These are phyloP conservation scores for Xylariaceae sp. DNA, from an alignment of 2,329 filamentous ascomycete genomes.

Conservation along the genomic window DNA sequence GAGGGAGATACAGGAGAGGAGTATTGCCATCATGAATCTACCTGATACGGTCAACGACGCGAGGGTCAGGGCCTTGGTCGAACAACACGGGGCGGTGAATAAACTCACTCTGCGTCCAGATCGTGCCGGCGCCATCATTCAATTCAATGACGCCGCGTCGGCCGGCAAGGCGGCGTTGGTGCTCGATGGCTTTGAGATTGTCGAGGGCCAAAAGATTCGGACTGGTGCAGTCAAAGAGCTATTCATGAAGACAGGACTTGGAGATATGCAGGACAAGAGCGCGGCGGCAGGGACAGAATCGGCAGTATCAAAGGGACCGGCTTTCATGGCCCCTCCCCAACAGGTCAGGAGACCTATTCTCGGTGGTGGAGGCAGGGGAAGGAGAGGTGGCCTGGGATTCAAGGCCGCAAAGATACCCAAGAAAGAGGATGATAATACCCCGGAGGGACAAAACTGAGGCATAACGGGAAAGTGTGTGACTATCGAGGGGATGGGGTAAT, in stretches of 20 bases:
- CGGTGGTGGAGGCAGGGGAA: constrained; percentile 27
- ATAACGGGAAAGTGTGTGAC: too few species aligned
- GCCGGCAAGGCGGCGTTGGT: constrained; percentile 68
- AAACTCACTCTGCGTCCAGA: constrained; percentile 78
- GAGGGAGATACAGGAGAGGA: constrained; percentile 58
- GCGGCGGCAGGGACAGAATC: constrained; percentile 22
- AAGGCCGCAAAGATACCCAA: constrained; percentile 15
- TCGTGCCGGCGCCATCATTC: constrained; percentile 80
- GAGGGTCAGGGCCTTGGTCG: constrained; percentile 69
- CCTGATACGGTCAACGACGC: constrained; percentile 91
- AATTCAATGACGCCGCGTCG: constrained; percentile 66
- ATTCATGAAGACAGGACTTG: constrained; percentile 43
- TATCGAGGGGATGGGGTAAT: too few species aligned
- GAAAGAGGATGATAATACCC: constrained; percentile 18
- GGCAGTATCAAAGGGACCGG: constrained; percentile 15
- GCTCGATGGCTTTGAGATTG: constrained; percentile 54
- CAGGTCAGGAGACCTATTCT: constrained; percentile 40
- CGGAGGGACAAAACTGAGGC: not conserved
- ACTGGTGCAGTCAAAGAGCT: constrained; percentile 54
- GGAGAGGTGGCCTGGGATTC: constrained; percentile 40
- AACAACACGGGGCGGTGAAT: constrained; percentile 65
- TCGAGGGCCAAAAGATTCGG: constrained; percentile 46
- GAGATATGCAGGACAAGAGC: constrained; percentile 39
- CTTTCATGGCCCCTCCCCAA: constrained; percentile 43
- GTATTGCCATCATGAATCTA: constrained; percentile 76